Percentiles rank a stretch among this genome's conserved stretches.
phyloP scores from a whole-genome alignment of 345 rosid genomes.

The Lagerstroemia speciosa region DNA sequence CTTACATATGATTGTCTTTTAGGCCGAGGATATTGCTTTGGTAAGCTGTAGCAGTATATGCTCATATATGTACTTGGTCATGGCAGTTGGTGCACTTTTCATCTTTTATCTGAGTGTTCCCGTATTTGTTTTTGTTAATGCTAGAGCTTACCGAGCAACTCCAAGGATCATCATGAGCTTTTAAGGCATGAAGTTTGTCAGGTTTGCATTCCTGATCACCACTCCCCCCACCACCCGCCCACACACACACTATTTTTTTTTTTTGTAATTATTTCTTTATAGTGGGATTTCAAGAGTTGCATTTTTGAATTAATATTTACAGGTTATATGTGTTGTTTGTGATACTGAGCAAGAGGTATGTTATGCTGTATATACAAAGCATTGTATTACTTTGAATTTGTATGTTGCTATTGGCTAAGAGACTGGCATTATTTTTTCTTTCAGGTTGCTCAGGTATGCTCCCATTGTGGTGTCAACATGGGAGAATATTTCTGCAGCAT shows the following conservation, averaged over 20 bases:
- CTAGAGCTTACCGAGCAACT: slow-evolving; percentile 46
- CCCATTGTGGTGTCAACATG: slow-evolving; percentile 52
- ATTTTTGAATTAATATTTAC: slow-evolving; percentile 15
- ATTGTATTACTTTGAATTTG: neutral
- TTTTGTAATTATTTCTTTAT: neutral
- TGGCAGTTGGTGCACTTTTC: neutral
- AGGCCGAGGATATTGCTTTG: too few relatives aligned
- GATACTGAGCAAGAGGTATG: slow-evolving; percentile 59
- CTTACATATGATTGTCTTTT: too few relatives aligned
- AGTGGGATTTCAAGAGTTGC: neutral
- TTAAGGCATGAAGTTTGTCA: slow-evolving; percentile 47
- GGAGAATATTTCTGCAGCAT: slow-evolving; percentile 62
- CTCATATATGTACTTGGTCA: neutral
- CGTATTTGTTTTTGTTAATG: neutral
- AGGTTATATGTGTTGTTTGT: slow-evolving; percentile 70
- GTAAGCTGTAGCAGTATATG: too few relatives aligned
- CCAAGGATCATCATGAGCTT: slow-evolving; percentile 58
- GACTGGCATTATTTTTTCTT: neutral
- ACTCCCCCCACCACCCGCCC: too few relatives aligned
- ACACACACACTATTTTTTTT: too few relatives aligned
- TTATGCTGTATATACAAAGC: neutral
- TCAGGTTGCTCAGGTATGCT: slow-evolving; percentile 60
- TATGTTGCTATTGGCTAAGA: neutral
- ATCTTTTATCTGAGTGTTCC: neutral
- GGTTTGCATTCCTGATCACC: slow-evolving; percentile 20